Evolutionary conservation across 2,329 filamentous ascomycete species (phyloP).

Genomic region (Fusarium agapanthi): DNA sequence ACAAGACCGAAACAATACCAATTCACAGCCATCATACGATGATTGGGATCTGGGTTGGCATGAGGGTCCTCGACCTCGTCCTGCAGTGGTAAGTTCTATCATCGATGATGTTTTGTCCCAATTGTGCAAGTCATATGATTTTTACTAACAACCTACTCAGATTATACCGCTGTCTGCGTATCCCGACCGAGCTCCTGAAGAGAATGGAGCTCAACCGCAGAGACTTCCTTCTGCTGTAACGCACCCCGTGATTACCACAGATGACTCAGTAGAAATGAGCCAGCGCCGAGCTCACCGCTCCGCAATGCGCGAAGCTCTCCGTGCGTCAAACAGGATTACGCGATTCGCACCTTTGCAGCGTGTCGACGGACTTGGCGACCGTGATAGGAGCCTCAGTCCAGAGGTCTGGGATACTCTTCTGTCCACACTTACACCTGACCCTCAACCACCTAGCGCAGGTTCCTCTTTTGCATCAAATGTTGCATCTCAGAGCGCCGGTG

Average conservation of each 20-base stretch:
- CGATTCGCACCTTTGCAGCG: constrained; percentile 14
- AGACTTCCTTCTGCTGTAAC: not conserved
- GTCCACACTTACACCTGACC: constrained; percentile 82
- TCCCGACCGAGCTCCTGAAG: not conserved
- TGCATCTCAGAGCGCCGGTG: constrained; percentile 53
- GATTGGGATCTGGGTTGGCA: constrained; percentile 39
- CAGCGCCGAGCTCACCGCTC: not conserved
- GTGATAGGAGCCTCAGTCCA: constrained; percentile 82
- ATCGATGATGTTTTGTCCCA: not conserved
- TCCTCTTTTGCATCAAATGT: constrained; percentile 80
- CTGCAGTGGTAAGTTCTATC: constrained; percentile 35
- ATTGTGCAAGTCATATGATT: not conserved
- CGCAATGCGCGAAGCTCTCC: not conserved
- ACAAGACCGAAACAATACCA: constrained; percentile 13
- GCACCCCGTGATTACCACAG: not conserved
- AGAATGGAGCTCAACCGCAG: not conserved
- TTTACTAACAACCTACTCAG: constrained; percentile 20
- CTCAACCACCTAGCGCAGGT: constrained; percentile 78
- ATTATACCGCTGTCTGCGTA: not conserved
- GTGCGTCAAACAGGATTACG: not conserved
- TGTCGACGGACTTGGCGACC: constrained; percentile 82
- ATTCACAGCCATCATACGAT: constrained; percentile 1
- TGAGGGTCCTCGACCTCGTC: constrained; percentile 33
- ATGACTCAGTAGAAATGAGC: not conserved
- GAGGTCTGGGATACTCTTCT: constrained; percentile 84